Percentiles rank a stretch among this genome's conserved stretches.
Evolutionary conservation across 352 stramenopile species (phyloP).

Genomic region (Aphanomyces euteiches): DNA sequence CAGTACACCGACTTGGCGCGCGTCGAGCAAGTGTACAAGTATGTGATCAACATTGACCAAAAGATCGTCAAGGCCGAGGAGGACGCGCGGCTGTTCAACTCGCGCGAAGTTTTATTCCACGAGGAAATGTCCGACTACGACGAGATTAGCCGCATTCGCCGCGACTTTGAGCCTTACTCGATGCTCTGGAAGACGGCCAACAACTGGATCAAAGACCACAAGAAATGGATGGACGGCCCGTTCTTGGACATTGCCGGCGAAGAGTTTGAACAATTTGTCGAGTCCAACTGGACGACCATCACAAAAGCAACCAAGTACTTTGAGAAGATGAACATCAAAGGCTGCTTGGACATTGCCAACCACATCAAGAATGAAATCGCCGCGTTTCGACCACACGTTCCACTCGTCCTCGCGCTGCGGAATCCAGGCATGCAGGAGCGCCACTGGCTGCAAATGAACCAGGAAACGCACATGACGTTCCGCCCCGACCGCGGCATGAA

Average conservation of each 20-base stretch:
- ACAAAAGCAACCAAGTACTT: constrained; percentile 92
- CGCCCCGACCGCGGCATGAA: constrained; percentile 81
- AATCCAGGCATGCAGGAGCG: constrained; percentile 92
- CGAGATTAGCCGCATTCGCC: constrained; percentile 83
- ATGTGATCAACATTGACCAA: constrained; percentile 77
- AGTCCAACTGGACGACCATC: constrained; percentile 74
- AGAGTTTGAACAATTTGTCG: constrained; percentile 89
- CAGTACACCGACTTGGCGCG: constrained; percentile 85
- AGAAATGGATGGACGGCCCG: constrained; percentile 89
- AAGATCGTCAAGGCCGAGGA: constrained; percentile 87
- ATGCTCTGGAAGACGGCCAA: constrained; percentile 90
- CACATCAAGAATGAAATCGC: constrained; percentile 90
- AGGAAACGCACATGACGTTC: constrained; percentile 83
- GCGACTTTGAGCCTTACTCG: constrained; percentile 93
- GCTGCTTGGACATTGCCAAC: constrained; percentile 81
- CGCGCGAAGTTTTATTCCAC: constrained; percentile 84
- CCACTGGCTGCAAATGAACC: constrained; percentile 90
- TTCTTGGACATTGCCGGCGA: constrained; percentile 91
- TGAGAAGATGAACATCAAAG: constrained; percentile 83
- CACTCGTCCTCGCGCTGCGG: constrained; percentile 83
- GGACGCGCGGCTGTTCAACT: constrained; percentile 89
- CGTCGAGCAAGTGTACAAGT: constrained; percentile 84
- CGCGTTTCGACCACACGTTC: constrained; percentile 84
- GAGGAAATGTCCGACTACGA: constrained; percentile 89
- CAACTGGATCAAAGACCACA: constrained; percentile 88